Evolutionary conservation across 2,329 filamentous ascomycete genomes (phyloP).

Genomic region (Parascedosporium putredinis): DNA sequence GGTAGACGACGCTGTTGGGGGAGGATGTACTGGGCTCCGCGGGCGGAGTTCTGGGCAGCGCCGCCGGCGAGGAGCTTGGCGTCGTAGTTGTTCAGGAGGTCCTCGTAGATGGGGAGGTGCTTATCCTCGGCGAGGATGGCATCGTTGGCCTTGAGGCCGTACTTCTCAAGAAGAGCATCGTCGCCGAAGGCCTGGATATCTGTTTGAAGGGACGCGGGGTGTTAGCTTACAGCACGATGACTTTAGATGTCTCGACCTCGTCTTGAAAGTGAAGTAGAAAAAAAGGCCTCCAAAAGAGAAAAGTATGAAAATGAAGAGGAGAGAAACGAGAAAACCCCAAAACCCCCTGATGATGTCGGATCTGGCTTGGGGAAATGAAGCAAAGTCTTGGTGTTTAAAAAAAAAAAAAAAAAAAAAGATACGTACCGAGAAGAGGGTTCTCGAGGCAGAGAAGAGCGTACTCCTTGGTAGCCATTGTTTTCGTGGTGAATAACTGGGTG

Average conservation of each 20-base stretch:
- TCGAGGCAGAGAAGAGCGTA: constrained; percentile 88
- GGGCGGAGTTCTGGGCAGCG: constrained; percentile 93
- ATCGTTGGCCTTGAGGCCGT: constrained; percentile 89
- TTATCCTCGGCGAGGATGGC: constrained; percentile 92
- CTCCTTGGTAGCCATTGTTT: constrained; percentile 67
- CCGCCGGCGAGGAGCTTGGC: constrained; percentile 93
- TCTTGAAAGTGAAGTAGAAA: neutral
- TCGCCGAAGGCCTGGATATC: constrained; percentile 87
- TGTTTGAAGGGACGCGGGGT: constrained; percentile 21
- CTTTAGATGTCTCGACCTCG: constrained; percentile 4
- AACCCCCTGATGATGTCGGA: too few relatives aligned
- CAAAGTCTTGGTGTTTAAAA: too few relatives aligned
- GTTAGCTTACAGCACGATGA: neutral
- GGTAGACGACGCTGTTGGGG: constrained; percentile 83
- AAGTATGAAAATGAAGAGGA: constrained; percentile 28
- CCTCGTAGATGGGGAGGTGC: constrained; percentile 84
- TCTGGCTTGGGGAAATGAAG: constrained; percentile 1
- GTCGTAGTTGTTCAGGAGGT: constrained; percentile 82
- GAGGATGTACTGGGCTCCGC: constrained; percentile 93
- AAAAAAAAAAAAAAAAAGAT: neutral
- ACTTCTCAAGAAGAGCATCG: constrained; percentile 80
- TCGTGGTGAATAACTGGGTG: constrained; percentile 15
- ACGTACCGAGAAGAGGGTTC: constrained; percentile 88
- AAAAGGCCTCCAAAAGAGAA: neutral
- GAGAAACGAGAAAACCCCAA: constrained; percentile 91